Percentiles rank a stretch among this genome's conserved stretches.
phyloP scores from a whole-genome alignment of 1,139 yeast genomes.

The Eremothecium sinecaudum region DNA sequence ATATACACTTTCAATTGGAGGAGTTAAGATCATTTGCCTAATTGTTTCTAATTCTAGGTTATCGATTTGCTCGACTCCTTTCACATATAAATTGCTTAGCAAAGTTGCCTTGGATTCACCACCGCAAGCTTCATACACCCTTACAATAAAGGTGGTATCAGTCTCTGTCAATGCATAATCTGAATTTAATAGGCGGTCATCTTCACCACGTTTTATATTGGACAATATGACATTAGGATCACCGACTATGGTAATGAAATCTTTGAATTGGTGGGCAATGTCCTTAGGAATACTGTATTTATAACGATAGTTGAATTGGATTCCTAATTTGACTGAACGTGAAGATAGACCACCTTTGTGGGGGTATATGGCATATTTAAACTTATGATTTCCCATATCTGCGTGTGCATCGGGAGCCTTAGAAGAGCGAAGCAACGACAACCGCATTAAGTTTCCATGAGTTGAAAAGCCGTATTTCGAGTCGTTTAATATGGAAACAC shows the following conservation, averaged over 20 bases:
- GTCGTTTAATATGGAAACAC: conserved; percentile 79
- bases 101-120: conserved; percentile 55
- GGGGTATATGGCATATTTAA: conserved; percentile 78
- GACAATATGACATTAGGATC: conserved; percentile 57
- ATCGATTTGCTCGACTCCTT: conserved; percentile 50
- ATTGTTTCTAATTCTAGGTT: conserved; percentile 52
- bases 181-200: conserved; percentile 48
- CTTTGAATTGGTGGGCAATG: conserved; percentile 62
- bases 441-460: conserved; percentile 80
- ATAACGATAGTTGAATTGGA: conserved; percentile 64
- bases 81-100: conserved; percentile 36
- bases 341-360: conserved; percentile 58
- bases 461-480: conserved; percentile 86
- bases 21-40: conserved; percentile 32
- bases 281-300: conserved; percentile 38
- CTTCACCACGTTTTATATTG: conserved; percentile 80
- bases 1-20: conserved; percentile 20
- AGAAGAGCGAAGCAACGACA: conserved; percentile 74
- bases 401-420: conserved; percentile 89
- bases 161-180: conserved; percentile 24
- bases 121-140: conserved; percentile 82
- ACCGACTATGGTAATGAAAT: conserved; percentile 60
- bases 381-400: conserved; percentile 81
- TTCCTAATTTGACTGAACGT: conserved; percentile 63
- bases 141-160: conserved; percentile 49